phyloP scores from a whole-genome alignment of 345 rosid species.

The Eucalyptus camaldulensis region DNA sequence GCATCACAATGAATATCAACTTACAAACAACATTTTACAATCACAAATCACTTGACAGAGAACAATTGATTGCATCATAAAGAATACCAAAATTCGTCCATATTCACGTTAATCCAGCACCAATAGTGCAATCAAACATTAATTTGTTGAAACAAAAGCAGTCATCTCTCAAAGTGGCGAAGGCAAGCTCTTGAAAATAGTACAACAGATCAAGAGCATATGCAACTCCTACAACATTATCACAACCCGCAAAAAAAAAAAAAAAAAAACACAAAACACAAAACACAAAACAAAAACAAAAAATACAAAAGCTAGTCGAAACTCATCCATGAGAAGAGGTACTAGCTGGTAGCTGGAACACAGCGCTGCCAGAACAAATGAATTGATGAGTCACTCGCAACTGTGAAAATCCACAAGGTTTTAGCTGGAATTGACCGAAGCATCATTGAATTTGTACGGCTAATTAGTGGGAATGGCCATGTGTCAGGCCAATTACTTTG shows the following conservation, averaged over 20 bases:
- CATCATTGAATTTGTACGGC: background rate
- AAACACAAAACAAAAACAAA: too few relatives aligned
- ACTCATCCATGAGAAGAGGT: background rate
- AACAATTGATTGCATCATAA: too few relatives aligned
- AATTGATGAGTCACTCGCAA: background rate
- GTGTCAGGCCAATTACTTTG: background rate
- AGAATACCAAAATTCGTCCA: fast-evolving
- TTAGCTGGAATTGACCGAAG: background rate
- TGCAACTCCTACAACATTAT: background rate
- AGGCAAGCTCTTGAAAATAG: too few relatives aligned
- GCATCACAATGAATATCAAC: fast-evolving
- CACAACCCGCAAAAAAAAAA: fast-evolving
- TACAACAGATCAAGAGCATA: too few relatives aligned
- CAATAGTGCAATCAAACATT: too few relatives aligned
- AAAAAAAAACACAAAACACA: too few relatives aligned
- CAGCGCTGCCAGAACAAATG: too few relatives aligned
- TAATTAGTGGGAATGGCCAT: background rate
- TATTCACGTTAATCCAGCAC: too few relatives aligned
- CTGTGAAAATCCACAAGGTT: background rate
- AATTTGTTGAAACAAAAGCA: too few relatives aligned
- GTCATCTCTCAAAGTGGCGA: too few relatives aligned
- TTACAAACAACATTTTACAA: fast-evolving
- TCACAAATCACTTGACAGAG: fast-evolving
- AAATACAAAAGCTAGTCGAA: too few relatives aligned
- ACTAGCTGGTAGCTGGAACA: too few relatives aligned